Evolutionary conservation across 208 protist species (phyloP).

Genomic region (Crithidia expoeki): DNA sequence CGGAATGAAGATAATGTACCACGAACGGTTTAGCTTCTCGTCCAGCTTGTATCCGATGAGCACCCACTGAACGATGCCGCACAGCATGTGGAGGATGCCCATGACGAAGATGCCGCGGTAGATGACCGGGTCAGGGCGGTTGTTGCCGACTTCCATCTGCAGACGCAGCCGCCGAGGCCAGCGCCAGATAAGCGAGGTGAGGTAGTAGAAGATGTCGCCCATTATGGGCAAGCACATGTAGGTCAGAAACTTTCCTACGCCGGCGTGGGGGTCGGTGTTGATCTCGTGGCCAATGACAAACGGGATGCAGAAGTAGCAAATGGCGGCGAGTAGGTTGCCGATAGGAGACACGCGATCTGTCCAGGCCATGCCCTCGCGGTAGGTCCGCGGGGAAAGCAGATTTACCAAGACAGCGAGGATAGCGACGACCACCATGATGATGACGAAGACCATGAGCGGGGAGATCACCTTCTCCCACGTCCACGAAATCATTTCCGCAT

Average conservation of each 20-base stretch:
- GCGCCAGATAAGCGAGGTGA: conserved; percentile 87
- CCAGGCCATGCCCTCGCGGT: conserved; percentile 59
- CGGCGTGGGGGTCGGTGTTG: conserved; percentile 27
- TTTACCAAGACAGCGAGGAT: conserved; percentile 63
- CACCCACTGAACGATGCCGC: conserved; percentile 81
- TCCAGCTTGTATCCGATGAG: conserved; percentile 77
- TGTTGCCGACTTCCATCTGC: conserved; percentile 77
- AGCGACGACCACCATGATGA: conserved; percentile 51
- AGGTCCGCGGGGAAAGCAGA: conserved; percentile 43
- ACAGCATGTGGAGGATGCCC: conserved; percentile 63
- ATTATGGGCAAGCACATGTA: conserved; percentile 78
- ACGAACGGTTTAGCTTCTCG: conserved; percentile 48
- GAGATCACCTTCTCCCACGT: conserved; percentile 46
- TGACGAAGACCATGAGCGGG: conserved; percentile 65
- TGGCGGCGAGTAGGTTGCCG: conserved; percentile 73
- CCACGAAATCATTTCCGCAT: conserved; percentile 47
- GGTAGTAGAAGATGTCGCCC: conserved; percentile 81
- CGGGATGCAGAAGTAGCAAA: conserved; percentile 61
- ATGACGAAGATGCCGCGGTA: conserved; percentile 79
- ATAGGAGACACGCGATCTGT: conserved; percentile 75
- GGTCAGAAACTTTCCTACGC: conserved; percentile 43
- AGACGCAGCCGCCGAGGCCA: conserved; percentile 71
- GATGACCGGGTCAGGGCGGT: conserved; percentile 54
- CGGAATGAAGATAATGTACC: conserved; percentile 82
- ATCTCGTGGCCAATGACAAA: conserved; percentile 60